phyloP scores from a whole-genome alignment of 225 moss, liverwort and hornwort genomes.

The Marchantia polymorpha region DNA sequence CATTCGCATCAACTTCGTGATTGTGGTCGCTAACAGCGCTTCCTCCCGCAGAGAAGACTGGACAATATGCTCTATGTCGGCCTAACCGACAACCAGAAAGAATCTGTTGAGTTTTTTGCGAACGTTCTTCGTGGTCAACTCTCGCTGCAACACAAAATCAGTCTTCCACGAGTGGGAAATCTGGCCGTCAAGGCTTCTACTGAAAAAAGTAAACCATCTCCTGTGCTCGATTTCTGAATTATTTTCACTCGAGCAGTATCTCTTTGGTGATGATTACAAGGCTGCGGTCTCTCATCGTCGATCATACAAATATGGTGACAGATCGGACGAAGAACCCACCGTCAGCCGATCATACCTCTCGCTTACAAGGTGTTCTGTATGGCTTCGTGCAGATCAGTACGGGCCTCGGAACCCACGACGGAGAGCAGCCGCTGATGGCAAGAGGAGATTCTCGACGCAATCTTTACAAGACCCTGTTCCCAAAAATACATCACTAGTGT shows the following conservation, averaged over 20 bases:
- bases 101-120: conserved; percentile 30
- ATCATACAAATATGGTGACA: neutral
- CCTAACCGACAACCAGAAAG: conserved; percentile 39
- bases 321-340: neutral
- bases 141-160: conserved; percentile 25
- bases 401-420: neutral
- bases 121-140: conserved; percentile 31
- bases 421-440: neutral
- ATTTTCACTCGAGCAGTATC: neutral
- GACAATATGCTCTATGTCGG: conserved; percentile 52
- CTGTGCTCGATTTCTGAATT: neutral
- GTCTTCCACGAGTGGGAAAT: conserved; percentile 1
- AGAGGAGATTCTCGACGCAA: neutral
- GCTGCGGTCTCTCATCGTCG: neutral
- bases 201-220: neutral
- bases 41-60: conserved; percentile 29
- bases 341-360: neutral
- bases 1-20: neutral
- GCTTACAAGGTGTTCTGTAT: neutral
- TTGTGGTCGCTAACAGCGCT: neutral
- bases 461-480: neutral
- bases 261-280: neutral
- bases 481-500: neutral
- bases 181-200: neutral
- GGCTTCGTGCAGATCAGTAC: neutral